Evolutionary conservation across 768 basidiomycete genomes (phyloP).

Genomic region (Termitomyces sp.): DNA sequence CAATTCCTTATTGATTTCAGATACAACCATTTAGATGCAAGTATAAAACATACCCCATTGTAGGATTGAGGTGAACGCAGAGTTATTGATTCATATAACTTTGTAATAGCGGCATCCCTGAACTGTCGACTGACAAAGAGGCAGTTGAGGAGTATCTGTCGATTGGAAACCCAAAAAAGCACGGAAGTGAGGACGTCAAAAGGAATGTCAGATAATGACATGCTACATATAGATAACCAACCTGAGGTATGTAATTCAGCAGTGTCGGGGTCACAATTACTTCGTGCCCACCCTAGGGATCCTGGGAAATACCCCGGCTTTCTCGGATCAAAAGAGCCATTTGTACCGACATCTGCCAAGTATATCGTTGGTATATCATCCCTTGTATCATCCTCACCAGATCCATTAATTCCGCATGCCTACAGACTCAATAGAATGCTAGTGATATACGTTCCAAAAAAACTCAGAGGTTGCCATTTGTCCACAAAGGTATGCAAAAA

Average conservation of each 20-base stretch:
- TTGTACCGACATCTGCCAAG: too few relatives aligned
- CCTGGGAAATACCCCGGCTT: neutral
- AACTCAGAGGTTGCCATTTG: too few relatives aligned
- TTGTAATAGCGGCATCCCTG: conserved; percentile 1
- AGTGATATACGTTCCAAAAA: too few relatives aligned
- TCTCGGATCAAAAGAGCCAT: neutral
- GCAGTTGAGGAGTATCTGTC: neutral
- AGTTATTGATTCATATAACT: conserved; percentile 3
- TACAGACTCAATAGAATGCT: too few relatives aligned
- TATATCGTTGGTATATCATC: too few relatives aligned
- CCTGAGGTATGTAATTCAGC: neutral
- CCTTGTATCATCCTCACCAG: too few relatives aligned
- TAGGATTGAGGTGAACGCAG: conserved; percentile 5
- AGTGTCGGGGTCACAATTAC: too few relatives aligned
- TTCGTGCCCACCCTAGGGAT: neutral
- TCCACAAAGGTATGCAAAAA: too few relatives aligned
- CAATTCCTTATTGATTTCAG: neutral
- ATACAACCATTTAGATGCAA: neutral
- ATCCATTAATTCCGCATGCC: too few relatives aligned
- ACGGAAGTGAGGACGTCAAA: conserved; percentile 2
- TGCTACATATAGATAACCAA: neutral
- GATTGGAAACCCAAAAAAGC: neutral
- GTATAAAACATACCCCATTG: neutral
- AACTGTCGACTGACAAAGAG: conserved; percentile 3
- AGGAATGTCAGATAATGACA: neutral